Base-by-base conservation (phyloP, 2,329 filamentous ascomycete species). In the Cladosporium sp. region DNA sequence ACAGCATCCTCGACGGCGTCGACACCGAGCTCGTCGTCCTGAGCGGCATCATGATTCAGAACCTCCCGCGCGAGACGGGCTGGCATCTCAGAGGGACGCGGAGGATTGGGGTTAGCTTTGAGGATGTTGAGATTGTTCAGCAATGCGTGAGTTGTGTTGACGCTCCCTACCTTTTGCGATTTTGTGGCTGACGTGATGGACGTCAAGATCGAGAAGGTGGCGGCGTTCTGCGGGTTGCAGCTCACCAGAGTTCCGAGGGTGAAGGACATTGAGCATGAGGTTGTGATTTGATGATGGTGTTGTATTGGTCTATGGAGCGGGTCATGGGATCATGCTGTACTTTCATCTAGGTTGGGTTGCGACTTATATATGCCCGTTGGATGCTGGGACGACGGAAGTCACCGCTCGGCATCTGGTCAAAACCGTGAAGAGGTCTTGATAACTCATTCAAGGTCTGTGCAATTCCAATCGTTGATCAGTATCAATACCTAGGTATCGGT, bases 1-100 rank as follows among this genome's bases (percentile, higher is more conserved):
- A 85, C 30, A 81, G 79, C 68, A 83, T 87, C 11, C 74, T 88
- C 3, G 82, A 82, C 21, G 82, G 83, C 11, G 66, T 85, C 3
- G 85, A 86, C 58, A 87, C 86, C 1, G 82, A 87, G 70, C 74
- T 87, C 10, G 81, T 85, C 0, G 83, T 85, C 1, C 74, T 87
- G 3, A 76, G 80, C 3, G 83, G 81, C 1, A 87, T 88, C 65
- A 85, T 87, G 83, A 84, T 84, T 6, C 86, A 88, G 71, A 87
- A 87, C 66, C 72, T 87, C 21, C 75, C 75, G 0, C 75, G 78
- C 0, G 82, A 86, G 72, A 84, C 85, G 1, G 81, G 79, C 18
- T 88, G 85, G 85, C 86, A 88, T 74, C 78, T 86, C 36, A 74
- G 83, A 34, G 84, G 84, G 0, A 81, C 78, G 0, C 73, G 84